Evolutionary conservation across 1,284 basidiomycete genomes (phyloP).

Genomic region (Kwoniella shivajii): DNA sequence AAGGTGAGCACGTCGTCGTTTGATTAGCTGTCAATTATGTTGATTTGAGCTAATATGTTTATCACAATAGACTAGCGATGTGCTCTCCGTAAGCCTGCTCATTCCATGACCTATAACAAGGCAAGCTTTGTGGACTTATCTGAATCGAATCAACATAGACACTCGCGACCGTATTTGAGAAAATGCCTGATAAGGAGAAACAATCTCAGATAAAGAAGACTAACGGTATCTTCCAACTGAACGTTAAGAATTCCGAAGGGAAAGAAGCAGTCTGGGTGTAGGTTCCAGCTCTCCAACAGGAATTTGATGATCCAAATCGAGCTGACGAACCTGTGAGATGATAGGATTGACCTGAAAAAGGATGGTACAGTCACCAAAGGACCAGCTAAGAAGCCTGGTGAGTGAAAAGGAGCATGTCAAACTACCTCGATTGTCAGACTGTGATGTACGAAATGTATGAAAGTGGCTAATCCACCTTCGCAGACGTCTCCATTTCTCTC

Average conservation of each 20-base stretch:
- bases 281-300: constrained; percentile 19
- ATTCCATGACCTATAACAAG: not conserved
- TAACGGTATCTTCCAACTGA: constrained; percentile 88
- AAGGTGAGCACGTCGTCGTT: constrained; percentile 36
- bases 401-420: no score
- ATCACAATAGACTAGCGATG: constrained; percentile 67
- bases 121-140: not conserved
- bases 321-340: not conserved
- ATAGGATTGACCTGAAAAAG: constrained; percentile 94
- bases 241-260: constrained; percentile 75
- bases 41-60: not conserved
- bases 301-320: not conserved
- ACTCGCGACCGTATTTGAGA: constrained; percentile 66
- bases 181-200: constrained; percentile 72
- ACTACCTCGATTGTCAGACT: not conserved
- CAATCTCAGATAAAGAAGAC: constrained; percentile 86
- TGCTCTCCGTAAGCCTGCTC: constrained; percentile 58
- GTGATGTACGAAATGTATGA: not conserved
- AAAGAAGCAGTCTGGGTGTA: constrained; percentile 72
- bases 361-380: constrained; percentile 79
- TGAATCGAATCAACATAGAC: constrained; percentile 35
- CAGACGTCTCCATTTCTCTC: constrained; percentile 57
- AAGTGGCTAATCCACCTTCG: constrained; percentile 53
- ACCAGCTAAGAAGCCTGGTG: constrained; percentile 61
- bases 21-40: no score